Conservation (phyloP, 2,329 filamentous ascomycete genomes). For the Colletotrichum sp. region DNA sequence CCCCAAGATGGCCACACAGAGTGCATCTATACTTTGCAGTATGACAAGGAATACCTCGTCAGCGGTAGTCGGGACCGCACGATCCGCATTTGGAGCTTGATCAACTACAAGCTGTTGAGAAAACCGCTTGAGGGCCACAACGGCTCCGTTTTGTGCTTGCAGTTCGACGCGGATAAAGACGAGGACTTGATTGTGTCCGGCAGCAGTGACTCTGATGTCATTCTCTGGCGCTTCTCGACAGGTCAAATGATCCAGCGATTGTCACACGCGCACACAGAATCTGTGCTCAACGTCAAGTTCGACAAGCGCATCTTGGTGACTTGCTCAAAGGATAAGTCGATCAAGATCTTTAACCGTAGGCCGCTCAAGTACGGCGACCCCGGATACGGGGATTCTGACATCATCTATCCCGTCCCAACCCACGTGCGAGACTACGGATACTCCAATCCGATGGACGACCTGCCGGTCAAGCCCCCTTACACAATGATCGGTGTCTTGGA, state of each 20-base stretch:
- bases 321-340: slow-evolving; percentile 95
- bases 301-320: slow-evolving; percentile 92
- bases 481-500: slow-evolving; percentile 79
- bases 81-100: slow-evolving; percentile 88
- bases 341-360: slow-evolving; percentile 92
- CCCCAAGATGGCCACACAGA: slow-evolving; percentile 85
- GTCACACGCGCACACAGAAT: slow-evolving; percentile 80
- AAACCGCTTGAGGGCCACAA: slow-evolving; percentile 77
- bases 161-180: slow-evolving; percentile 87
- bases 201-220: slow-evolving; percentile 89
- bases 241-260: slow-evolving; percentile 82
- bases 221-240: slow-evolving; percentile 93
- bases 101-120: slow-evolving; percentile 77
- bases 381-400: slow-evolving; percentile 52
- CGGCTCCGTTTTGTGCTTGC: slow-evolving; percentile 90
- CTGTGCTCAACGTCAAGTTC: slow-evolving; percentile 91
- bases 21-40: slow-evolving; percentile 95
- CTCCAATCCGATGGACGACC: slow-evolving; percentile 48
- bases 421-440: slow-evolving; percentile 61
- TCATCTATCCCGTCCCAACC: slow-evolving; percentile 58
- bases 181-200: slow-evolving; percentile 96
- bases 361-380: slow-evolving; percentile 66
- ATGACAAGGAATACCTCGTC: slow-evolving; percentile 83
- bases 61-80: slow-evolving; percentile 91
- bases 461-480: slow-evolving; percentile 67